Evolutionary conservation across 768 basidiomycete genomes (phyloP), one percentile per base, ranked within the genome.

Genomic region (Collybia sordida): DNA sequence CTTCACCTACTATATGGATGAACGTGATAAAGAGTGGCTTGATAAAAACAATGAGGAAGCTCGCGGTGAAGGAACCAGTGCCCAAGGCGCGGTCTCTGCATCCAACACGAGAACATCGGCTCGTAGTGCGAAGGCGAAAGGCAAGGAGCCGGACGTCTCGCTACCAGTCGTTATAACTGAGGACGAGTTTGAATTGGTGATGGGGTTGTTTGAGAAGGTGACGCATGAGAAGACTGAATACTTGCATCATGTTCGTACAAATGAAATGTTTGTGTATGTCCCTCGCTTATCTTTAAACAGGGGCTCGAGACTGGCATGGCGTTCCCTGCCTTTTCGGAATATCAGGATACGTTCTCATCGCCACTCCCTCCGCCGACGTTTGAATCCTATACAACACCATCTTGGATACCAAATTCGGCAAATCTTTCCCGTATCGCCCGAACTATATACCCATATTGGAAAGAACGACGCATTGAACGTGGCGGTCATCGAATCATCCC

Each of bases 21-120:
- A 98, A 66, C 86, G 88, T 15, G 96, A 98, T 72, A 85, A 88
- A 60, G 88, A 89, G 55, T 99, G 96, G 96, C 79, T 99, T 25
- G 88, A 90, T 59, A 88, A 84, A 69, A 93, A 92, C 62, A 97
- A 98, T 59, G 86, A 87, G 61, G 82, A 87, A 49, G 90, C 89
- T 1, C 78, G 87, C 12, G 90, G 88, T 15, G 91, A 93, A 64
- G 93, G 93, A 15, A 88, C 90, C 0, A 90, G 87, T 53, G 78
- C 80, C 0, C 89, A 90, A 59, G 86, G 85, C 18, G 83, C 85
- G 4, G 60, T 88, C 36, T 82, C 84, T 8, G 64, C 70, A 2
- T 70, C 76, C 1, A 71, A 73, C 18, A 75, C 77, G 3, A 79
- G 84, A 0, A 78, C 83, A 4, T 83, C 86, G 15, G 73, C 80